A percentile compares a stretch with the other conserved stretches of the same genome.
Conservation (phyloP, 2,329 filamentous ascomycete genomes). For the Neoarthrinium moseri region DNA sequence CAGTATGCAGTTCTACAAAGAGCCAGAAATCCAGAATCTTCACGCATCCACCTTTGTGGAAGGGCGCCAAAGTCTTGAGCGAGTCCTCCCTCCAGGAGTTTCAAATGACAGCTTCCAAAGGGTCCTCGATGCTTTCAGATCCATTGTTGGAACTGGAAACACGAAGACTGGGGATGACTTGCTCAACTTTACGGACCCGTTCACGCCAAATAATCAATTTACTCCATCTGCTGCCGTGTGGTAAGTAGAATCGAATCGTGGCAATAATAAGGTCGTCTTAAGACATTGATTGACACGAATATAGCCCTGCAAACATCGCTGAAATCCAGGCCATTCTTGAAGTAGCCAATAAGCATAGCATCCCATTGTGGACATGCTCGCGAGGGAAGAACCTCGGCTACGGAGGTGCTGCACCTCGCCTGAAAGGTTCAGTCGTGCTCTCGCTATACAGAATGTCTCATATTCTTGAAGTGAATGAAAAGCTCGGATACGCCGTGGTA, state of each 20-base stretch:
- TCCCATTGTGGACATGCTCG: constrained; percentile 28
- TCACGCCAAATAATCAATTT: not conserved
- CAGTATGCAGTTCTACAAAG: no score
- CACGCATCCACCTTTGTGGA: no score
- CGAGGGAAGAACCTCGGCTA: constrained; percentile 44
- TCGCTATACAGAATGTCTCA: constrained; percentile 44
- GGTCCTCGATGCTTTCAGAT: not conserved
- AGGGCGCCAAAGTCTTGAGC: not conserved
- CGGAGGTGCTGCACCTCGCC: constrained; percentile 45
- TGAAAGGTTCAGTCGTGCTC: constrained; percentile 43
- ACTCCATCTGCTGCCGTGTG: not conserved
- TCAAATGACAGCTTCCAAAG: not conserved
- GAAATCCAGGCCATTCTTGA: not conserved
- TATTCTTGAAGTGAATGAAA: constrained; percentile 41
- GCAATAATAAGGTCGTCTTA: no score
- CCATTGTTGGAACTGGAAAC: not conserved
- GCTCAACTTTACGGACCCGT: not conserved
- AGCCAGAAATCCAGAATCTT: no score
- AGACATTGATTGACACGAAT: no score
- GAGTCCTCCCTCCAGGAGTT: not conserved
- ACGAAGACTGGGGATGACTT: not conserved
- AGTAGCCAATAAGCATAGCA: constrained; percentile 16
- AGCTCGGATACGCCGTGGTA: constrained; percentile 42
- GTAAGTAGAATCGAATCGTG: no score
- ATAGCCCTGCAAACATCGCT: not conserved